Percentiles rank a stretch among this genome's conserved stretches.
Conservation (phyloP, 164 flowering plant species). For the Vitis rotundifolia region DNA sequence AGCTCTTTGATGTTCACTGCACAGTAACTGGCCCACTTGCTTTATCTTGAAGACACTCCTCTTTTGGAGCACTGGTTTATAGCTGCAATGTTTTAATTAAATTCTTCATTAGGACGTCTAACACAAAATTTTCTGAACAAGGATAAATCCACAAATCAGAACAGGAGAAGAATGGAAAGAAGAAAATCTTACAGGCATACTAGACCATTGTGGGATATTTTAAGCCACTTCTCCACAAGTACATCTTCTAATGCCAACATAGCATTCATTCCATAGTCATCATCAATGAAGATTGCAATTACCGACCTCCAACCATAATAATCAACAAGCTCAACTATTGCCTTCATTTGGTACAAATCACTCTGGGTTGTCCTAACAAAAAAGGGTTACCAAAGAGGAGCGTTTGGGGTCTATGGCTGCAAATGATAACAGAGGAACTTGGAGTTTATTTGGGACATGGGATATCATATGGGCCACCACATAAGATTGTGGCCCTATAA, state of each 20-base stretch:
- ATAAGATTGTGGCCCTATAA: conserved; percentile 89
- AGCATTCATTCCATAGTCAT: conserved; percentile 82
- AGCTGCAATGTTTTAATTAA: conserved; percentile 48
- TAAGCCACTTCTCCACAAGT: conserved; percentile 65
- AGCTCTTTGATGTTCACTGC: conserved; percentile 29
- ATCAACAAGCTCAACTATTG: conserved; percentile 69
- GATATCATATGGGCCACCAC: conserved; percentile 73
- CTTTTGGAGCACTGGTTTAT: conserved; percentile 82
- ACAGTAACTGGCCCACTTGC: conserved; percentile 62
- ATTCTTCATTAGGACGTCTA: background rate
- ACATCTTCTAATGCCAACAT: conserved; percentile 64
- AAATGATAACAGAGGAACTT: conserved; percentile 84
- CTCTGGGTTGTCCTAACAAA: conserved; percentile 73
- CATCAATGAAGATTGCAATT: conserved; percentile 67
- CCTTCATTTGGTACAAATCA: conserved; percentile 83
- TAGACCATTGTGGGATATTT: conserved; percentile 62
- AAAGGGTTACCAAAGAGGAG: conserved; percentile 76
- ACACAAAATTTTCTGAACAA: background rate
- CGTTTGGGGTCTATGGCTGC: conserved; percentile 86
- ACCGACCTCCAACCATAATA: conserved; percentile 78
- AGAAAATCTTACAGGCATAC: conserved; percentile 58
- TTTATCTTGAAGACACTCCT: conserved; percentile 84
- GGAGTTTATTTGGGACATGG: conserved; percentile 74
- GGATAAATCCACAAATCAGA: background rate
- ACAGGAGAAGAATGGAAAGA: background rate